Base-by-base conservation (phyloP, 2,329 filamentous ascomycete genomes). In the Neofusicoccum sp. region DNA sequence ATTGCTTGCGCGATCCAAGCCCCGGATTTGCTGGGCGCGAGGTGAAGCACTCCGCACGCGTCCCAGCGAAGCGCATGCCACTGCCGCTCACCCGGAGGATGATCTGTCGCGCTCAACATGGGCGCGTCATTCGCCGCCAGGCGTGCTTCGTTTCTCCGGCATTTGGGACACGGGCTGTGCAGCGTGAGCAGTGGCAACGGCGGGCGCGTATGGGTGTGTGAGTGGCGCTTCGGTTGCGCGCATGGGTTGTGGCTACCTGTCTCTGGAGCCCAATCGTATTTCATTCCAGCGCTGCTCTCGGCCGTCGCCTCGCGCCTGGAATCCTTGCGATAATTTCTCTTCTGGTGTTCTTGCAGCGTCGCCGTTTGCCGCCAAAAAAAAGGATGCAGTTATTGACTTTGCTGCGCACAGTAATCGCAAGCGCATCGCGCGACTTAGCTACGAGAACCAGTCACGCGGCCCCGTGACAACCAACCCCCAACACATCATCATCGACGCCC, bases 401-500 rank as follows among this genome's bases (percentile, higher is more conserved):
- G 11, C 28, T 20, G 36, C 28, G 31, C 30, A 40, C 24, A 56
- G 51, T 56, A 56, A 56, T 56, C 51, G 36, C 51, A 43, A 31
- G 28, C 51, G 49, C 51, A 33, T 12, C 38, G 36, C 51, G 51
- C 51, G 28, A 56, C 28, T 30, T 43, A 56, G 38, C 51, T 56
- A 43, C 51, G 51, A 41, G 26, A 41, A 31, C 49, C 49, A 41
- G 36, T 31, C 49, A 41, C 49, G 20, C 31, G 51, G 28, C 16
- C 34, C 24, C 36, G 49, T 26, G 9, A 41, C 36, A 31, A 31
- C 36, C 26, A 30, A 56, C 43, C 28, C 51, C 26, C 51, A 43
- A 56, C 38, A 33, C n/a, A n/a, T n/a, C n/a, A n/a, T n/a, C 28
- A 43, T 33, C 38, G 36, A 14, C 49, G 38, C 51, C 26, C 26